phyloP scores from a whole-genome alignment of 2,329 filamentous ascomycete genomes.

The Fusarium sp. region DNA sequence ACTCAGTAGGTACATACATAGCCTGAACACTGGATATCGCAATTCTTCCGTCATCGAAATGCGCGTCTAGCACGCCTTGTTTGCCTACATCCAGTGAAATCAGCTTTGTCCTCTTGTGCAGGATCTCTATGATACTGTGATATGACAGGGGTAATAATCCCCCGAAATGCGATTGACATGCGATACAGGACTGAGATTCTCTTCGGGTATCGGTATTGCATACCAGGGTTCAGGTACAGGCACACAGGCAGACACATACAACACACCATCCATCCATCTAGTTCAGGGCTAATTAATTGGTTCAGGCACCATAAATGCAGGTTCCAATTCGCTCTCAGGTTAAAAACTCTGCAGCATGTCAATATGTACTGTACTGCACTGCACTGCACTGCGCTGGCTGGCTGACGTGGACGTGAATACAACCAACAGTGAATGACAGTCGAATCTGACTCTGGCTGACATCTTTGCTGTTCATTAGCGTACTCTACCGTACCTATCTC shows the following conservation, averaged over 20 bases:
- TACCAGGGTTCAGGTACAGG: conserved; percentile 16
- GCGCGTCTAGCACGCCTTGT: conserved; percentile 13
- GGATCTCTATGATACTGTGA: conserved; percentile 33
- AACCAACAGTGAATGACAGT: conserved; percentile 8
- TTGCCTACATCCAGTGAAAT: conserved; percentile 15
- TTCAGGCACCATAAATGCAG: conserved; percentile 21
- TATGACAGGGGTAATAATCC: neutral
- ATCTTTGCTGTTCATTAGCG: neutral
- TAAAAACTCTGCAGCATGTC: conserved; percentile 1
- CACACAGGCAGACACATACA: neutral
- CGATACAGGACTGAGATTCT: conserved; percentile 7
- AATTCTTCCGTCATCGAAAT: conserved; percentile 28
- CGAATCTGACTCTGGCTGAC: neutral
- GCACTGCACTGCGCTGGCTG: neutral
- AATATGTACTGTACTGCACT: neutral
- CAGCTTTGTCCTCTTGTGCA: conserved; percentile 10
- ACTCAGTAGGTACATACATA: neutral
- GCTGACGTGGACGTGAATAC: conserved; percentile 44
- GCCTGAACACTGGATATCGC: neutral
- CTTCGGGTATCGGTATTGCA: conserved; percentile 31
- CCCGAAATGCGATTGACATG: no score
- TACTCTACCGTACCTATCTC: neutral
- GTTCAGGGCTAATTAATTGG: neutral
- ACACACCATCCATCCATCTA: neutral
- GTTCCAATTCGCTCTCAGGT: conserved; percentile 7